Conservation (phyloP, 495 filamentous ascomycete species). For the Daldinia bambusicola region DNA sequence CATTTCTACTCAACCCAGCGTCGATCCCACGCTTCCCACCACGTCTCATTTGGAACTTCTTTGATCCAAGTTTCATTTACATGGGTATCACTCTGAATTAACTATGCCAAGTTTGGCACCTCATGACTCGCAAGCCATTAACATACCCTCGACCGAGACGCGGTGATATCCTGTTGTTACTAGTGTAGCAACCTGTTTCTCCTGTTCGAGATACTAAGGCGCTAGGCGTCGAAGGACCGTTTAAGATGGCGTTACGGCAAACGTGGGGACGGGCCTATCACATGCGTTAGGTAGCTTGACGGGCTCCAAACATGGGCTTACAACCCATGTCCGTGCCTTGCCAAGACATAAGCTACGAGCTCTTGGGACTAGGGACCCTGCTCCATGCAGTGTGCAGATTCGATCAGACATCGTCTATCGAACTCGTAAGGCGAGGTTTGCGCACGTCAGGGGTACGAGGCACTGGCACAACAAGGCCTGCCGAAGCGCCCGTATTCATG, state of each 20-base stretch:
- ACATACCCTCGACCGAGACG: constrained; percentile 2
- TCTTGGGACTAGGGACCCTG: constrained; percentile 33
- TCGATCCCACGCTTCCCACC: constrained; percentile 36
- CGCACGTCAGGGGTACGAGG: constrained; percentile 26
- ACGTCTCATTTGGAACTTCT: constrained; percentile 25
- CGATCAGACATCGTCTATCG: constrained; percentile 42
- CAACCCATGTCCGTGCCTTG: constrained; percentile 27
- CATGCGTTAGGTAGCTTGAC: constrained; percentile 21
- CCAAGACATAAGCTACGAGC: constrained; percentile 27
- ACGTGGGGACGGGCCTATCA: constrained; percentile 35
- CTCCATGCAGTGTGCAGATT: constrained; percentile 36
- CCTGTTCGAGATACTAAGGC: constrained; percentile 15
- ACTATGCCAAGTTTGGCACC: constrained; percentile 17
- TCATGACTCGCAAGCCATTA: constrained; percentile 12
- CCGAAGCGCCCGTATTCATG: constrained; percentile 23
- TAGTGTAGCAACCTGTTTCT: constrained; percentile 12
- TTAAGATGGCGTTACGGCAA: constrained; percentile 17
- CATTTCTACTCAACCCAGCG: constrained; percentile 42
- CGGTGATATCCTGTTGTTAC: constrained; percentile 9
- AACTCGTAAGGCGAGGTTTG: constrained; percentile 30
- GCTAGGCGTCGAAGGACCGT: constrained; percentile 24
- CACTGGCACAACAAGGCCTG: constrained; percentile 21
- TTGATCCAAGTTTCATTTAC: constrained; percentile 14
- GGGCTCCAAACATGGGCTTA: constrained; percentile 25
- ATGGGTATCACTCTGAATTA: constrained; percentile 7